Conservation (phyloP, 257 asterid genomes). For the Gentiana straminea region DNA sequence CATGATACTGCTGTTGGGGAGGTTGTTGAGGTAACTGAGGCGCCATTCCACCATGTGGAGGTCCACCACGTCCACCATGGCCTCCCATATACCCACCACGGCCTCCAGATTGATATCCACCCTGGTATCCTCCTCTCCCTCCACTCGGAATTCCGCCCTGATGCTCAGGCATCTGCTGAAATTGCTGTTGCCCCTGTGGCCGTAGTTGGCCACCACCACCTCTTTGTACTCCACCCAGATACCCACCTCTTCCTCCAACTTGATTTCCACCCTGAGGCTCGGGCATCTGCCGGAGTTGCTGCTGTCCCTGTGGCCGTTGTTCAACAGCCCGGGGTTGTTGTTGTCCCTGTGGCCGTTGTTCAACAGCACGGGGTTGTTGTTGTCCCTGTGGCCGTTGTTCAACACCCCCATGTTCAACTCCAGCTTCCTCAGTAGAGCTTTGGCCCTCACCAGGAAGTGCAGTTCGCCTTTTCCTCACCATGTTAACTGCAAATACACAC, state of each 20-base stretch:
- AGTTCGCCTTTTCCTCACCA: slow-evolving; percentile 78
- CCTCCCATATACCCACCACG: slow-evolving; percentile 11
- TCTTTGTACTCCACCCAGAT: slow-evolving; percentile 15
- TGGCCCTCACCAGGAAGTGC: slow-evolving; percentile 55
- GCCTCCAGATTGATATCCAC: slow-evolving; percentile 13
- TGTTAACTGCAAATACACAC: slow-evolving; percentile 30
- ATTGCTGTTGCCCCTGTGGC: slow-evolving; percentile 33
- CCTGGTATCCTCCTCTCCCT: slow-evolving; percentile 18
- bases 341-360: slow-evolving; percentile 29
- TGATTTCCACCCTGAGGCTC: slow-evolving; percentile 19
- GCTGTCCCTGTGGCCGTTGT: slow-evolving; percentile 32
- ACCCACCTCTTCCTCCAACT: slow-evolving; percentile 26
- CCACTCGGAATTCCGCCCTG: slow-evolving; percentile 17
- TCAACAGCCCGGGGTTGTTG: slow-evolving; percentile 34
- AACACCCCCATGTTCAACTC: slow-evolving; percentile 40
- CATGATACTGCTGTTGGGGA: slow-evolving; percentile 27
- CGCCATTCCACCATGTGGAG: slow-evolving; percentile 23
- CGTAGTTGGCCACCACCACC: slow-evolving; percentile 37
- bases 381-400: slow-evolving; percentile 31
- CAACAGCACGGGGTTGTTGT: slow-evolving; percentile 34
- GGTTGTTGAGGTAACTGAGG: slow-evolving; percentile 28
- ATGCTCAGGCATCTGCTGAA: not conserved
- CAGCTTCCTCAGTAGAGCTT: slow-evolving; percentile 43
- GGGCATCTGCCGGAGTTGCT: not conserved
- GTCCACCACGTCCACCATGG: slow-evolving; percentile 14